These are phyloP conservation scores for Henckelia pumila DNA, from an alignment of 257 asterid species.

Conservation along the genomic window DNA sequence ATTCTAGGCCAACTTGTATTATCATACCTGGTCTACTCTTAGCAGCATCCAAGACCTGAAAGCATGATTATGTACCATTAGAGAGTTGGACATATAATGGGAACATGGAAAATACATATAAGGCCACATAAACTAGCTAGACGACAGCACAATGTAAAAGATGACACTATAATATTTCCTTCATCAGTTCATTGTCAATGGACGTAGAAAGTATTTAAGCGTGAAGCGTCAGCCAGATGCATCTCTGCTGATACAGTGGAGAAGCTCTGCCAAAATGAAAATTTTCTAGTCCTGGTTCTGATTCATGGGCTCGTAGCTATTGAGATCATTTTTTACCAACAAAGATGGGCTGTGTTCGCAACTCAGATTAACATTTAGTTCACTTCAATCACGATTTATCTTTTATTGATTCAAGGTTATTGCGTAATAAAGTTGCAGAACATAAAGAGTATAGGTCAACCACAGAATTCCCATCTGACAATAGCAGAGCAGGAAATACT, in stretches of 20 bases:
- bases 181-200: not conserved
- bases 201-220: not conserved
- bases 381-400: not conserved
- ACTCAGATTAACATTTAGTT: not conserved
- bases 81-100: conserved; percentile 1
- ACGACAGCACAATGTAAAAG: conserved; percentile 12
- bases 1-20: conserved; percentile 92
- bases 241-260: not conserved
- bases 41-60: conserved; percentile 77
- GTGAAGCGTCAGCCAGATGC: not conserved
- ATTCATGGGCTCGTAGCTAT: not conserved
- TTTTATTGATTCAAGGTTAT: no score
- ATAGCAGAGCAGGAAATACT: not conserved
- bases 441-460: not conserved
- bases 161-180: not conserved
- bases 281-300: not conserved
- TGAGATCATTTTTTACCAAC: not conserved
- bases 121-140: conserved; percentile 9
- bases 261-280: not conserved
- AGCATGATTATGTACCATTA: not conserved
- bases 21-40: conserved; percentile 63
- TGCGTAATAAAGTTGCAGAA: not conserved
- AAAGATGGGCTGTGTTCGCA: not conserved
- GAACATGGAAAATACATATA: not conserved
- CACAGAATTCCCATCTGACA: not conserved